Conservation (phyloP, 2,329 filamentous ascomycete genomes). For the Alternaria brassicae region DNA sequence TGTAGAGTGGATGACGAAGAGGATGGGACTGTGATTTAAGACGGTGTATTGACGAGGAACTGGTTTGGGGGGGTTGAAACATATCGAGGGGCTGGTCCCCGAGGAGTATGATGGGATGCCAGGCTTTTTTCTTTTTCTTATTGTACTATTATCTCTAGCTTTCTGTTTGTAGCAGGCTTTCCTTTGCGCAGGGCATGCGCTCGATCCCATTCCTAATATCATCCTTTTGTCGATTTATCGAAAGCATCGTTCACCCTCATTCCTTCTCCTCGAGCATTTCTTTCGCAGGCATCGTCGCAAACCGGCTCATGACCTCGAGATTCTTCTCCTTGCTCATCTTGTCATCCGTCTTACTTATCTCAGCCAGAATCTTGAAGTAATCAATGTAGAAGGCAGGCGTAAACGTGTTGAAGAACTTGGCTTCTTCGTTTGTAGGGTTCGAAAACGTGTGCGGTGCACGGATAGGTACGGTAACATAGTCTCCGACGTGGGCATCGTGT, state of each 20-base stretch:
- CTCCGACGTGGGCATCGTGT: constrained; percentile 59
- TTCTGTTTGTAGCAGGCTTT: not conserved
- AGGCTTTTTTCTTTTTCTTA: not conserved
- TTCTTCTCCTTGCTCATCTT: constrained; percentile 59
- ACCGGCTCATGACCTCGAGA: constrained; percentile 58
- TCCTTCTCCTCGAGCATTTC: constrained; percentile 45
- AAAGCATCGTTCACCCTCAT: not conserved
- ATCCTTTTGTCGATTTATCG: not conserved
- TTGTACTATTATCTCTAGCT: not conserved
- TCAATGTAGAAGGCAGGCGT: constrained; percentile 65
- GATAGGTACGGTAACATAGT: constrained; percentile 64
- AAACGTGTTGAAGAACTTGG: constrained; percentile 64
- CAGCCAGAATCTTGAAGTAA: constrained; percentile 62
- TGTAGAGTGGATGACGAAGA: constrained; percentile 30
- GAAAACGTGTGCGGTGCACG: constrained; percentile 64
- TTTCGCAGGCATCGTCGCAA: constrained; percentile 58
- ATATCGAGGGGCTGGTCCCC: not conserved
- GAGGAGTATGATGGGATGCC: not conserved
- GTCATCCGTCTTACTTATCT: constrained; percentile 55
- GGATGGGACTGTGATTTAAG: constrained; percentile 2
- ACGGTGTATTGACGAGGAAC: not conserved
- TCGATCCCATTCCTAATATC: not conserved
- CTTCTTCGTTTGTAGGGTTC: constrained; percentile 62
- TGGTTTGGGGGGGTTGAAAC: not conserved
- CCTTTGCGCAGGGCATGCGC: not conserved